Conservation (phyloP, 495 filamentous ascomycete genomes). For the Penicillium cinerascens region DNA sequence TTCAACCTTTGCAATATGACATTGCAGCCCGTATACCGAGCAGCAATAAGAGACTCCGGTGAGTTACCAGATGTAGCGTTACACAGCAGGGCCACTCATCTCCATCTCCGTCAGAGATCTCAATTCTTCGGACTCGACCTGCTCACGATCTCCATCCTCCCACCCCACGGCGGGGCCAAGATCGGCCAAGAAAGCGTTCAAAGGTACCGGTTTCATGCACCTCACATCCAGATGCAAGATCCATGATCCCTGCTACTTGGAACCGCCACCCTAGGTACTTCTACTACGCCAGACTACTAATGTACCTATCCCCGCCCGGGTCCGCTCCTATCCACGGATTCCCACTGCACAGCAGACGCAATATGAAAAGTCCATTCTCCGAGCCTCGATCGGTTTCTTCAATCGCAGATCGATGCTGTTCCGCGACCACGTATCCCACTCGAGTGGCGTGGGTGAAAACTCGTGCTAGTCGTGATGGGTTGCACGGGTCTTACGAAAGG, state of each 20-base stretch:
- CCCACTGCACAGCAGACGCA: neutral
- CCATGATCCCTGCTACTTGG: slow-evolving; percentile 1
- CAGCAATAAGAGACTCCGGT: neutral
- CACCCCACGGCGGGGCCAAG: slow-evolving; percentile 4
- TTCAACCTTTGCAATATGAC: slow-evolving; percentile 12
- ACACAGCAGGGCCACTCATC: neutral
- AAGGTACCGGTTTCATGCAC: slow-evolving; percentile 26
- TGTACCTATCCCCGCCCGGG: slow-evolving; percentile 2
- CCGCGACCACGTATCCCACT: neutral
- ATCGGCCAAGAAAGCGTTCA: slow-evolving; percentile 6
- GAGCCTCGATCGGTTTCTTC: slow-evolving; percentile 14
- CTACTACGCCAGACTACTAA: slow-evolving; percentile 12
- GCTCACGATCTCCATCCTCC: slow-evolving; percentile 1
- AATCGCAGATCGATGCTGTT: slow-evolving; percentile 5
- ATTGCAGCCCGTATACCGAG: slow-evolving; percentile 2
- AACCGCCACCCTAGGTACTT: slow-evolving; percentile 11
- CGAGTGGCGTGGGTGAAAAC: slow-evolving; percentile 4
- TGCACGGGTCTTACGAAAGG: slow-evolving; percentile 6
- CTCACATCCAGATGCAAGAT: slow-evolving; percentile 12
- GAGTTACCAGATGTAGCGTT: neutral
- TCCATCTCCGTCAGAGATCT: neutral
- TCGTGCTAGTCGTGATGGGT: slow-evolving; percentile 11
- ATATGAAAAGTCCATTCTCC: neutral
- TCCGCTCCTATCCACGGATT: neutral
- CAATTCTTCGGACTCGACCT: neutral